Evolutionary conservation across 352 stramenopile species (phyloP), one percentile per base, ranked within the genome.

Genomic region (Phytophthora sp.): DNA sequence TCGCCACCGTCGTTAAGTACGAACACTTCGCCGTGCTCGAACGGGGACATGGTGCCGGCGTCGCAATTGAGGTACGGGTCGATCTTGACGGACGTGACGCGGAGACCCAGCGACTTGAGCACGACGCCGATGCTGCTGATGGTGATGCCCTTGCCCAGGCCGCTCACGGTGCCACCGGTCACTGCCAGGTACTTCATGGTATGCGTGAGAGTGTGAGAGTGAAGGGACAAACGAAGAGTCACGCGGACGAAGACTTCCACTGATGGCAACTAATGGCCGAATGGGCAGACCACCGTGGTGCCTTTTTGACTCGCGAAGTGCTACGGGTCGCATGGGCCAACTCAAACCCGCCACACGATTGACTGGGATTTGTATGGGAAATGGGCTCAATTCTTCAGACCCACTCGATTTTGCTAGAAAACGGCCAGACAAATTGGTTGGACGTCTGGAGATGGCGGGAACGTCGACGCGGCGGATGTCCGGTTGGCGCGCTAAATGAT

Each of bases 41-140:
- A 98, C 1, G 97, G 97, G 11, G 84, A 97, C 97, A 99, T 99
- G 30, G 97, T 99, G 33, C 97, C 97, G 30, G 97, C 96, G 71
- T 99, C 97, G 51, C 95, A 97, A 82, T 99, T 99, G n/a, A 99
- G 86, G 84, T 99, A 99, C 36, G 98, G 98, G 80, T 99, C 97
- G 74, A 99, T 99, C 84, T 99, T 99, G 74, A 99, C 93, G 23
- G 93, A 92, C 38, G 97, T 99, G 41, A 99, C 97, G 59, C 88
- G 82, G 61, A 99, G 80, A 6, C 96, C 94, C 78, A 94, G 93
- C 52, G 95, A 89, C 73, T 99, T 98, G 61, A 99, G 93, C 70
- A 99, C 82, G 16, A 98, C 89, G 57, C 97, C 98, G 74, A 99
- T 99, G 74, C 88, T 98, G 61, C 88, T 98, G 82, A 99, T 99